Base-by-base conservation (phyloP, 441 rosid genomes). In the Croton laevigatus region DNA sequence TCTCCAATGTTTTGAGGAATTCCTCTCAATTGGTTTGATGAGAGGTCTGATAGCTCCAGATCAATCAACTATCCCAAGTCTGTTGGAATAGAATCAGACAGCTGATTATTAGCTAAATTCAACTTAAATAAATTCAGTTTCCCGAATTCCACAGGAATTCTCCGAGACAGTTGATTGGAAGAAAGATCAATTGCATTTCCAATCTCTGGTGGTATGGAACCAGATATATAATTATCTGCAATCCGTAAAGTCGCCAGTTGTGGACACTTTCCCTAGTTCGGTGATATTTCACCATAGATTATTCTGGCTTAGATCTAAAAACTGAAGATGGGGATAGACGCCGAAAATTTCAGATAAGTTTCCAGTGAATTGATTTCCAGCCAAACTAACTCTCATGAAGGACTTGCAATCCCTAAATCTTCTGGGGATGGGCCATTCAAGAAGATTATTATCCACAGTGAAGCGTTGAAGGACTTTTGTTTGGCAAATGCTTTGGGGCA, bases 171-270 rank as follows among this genome's bases (percentile, higher is more conserved):
- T 59, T 61, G 27, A 64, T 83, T 83, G 0, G 76, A 81, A 44
- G 81, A 83, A 65, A 85, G 80, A 73, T 80, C 72, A 1, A 81
- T 5, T 20, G 71, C 10, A 57, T 71, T 78, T 45, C 81, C 85
- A 4, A 81, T 61, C 65, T 70, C 76, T 6, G 72, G 75, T 0
- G 84, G 85, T 53, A 81, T 74, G 6, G 5, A 12, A 5, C 85
- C 82, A 0, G 61, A 32, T 1, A 83, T 55, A 13, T 64, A 72
- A 62, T 78, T 83, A 40, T 75, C 72, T 3, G 81, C 73, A 37
- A 80, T 44, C 8, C 7, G 14, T 0, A 83, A 59, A 53, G 12
- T 44, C 0, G 44, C 20, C 38, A n/a, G n/a, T n/a, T n/a, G n/a
- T n/a, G n/a, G 49, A 71, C 81, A 81, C 13, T 6, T 59, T 14